A percentile compares a stretch with the other conserved stretches of the same genome.
Conservation (phyloP, 2,329 filamentous ascomycete species). For the Phialophora chinensis region DNA sequence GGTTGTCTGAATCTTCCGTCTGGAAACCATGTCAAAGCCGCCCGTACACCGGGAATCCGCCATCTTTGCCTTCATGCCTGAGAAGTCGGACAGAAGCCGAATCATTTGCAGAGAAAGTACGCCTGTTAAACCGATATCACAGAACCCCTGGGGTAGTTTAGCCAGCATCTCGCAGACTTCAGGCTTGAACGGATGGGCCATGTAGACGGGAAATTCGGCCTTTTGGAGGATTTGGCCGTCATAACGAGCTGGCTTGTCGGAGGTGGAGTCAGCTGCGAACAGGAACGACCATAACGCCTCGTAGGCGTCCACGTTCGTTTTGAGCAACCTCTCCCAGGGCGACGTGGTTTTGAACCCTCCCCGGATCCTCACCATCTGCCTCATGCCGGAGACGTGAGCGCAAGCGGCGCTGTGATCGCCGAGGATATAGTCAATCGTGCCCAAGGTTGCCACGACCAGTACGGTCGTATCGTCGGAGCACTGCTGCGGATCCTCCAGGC, state of each 20-base stretch:
- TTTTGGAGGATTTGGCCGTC: constrained; percentile 17
- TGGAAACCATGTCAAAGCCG: constrained; percentile 1
- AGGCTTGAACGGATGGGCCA: constrained; percentile 27
- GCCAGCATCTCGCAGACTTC: constrained; percentile 27
- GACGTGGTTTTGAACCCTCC: constrained; percentile 20
- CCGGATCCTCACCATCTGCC: constrained; percentile 28
- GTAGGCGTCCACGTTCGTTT: constrained; percentile 24
- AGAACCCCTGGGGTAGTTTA: constrained; percentile 26
- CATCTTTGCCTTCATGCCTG: constrained; percentile 5
- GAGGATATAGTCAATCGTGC: constrained; percentile 29
- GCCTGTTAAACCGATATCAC: constrained; percentile 26
- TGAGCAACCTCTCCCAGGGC: constrained; percentile 25
- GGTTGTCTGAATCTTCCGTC: constrained; percentile 20
- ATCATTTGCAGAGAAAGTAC: constrained; percentile 29
- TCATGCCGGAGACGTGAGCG: constrained; percentile 29
- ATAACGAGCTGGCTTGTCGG: constrained; percentile 5
- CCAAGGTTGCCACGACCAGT: constrained; percentile 27
- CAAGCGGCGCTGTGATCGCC: constrained; percentile 24
- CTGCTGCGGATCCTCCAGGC: constrained; percentile 20
- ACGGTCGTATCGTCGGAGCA: constrained; percentile 28
- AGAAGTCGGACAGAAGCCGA: constrained; percentile 22
- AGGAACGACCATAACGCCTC: constrained; percentile 29
- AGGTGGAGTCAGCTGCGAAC: constrained; percentile 14
- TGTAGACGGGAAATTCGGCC: constrained; percentile 25
- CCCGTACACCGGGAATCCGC: not conserved